Percentiles rank a stretch among this genome's conserved stretches.
Conservation (phyloP, 352 stramenopile genomes). For the Saprolegnia parasitica region DNA sequence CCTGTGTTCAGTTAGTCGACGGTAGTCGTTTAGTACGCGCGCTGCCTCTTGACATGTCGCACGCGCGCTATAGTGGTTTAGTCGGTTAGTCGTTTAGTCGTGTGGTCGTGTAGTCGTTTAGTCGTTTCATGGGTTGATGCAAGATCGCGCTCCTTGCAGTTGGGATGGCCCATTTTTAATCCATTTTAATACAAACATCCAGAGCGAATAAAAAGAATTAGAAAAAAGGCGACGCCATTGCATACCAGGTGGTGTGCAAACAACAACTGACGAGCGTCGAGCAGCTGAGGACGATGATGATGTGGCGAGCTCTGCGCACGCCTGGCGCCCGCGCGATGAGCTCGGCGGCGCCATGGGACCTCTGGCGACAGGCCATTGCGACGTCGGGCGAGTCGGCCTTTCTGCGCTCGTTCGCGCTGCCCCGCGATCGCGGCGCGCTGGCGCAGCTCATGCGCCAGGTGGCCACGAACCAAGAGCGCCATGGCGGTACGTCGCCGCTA, state of each 20-base stretch:
- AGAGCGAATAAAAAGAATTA: not conserved
- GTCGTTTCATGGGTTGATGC: not conserved
- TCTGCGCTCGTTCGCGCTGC: slow-evolving; percentile 17
- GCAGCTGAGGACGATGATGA: not conserved
- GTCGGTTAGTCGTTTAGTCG: no score
- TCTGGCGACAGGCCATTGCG: slow-evolving; percentile 19
- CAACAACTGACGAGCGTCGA: not conserved
- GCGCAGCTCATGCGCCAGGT: slow-evolving; percentile 28
- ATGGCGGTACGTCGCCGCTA: slow-evolving; percentile 10
- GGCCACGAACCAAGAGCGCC: slow-evolving; percentile 27
- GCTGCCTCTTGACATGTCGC: no score
- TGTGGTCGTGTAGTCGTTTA: no score
- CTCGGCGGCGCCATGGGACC: not conserved
- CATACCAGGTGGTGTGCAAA: not conserved
- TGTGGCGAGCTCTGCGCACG: not conserved
- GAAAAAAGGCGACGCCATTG: no score
- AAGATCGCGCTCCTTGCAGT: not conserved
- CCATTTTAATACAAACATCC: not conserved
- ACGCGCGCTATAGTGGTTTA: no score
- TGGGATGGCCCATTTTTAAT: not conserved
- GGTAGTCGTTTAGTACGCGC: no score
- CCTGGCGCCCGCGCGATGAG: no score
- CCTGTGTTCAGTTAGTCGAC: no score
- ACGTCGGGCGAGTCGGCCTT: slow-evolving; percentile 23
- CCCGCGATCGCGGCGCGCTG: slow-evolving; percentile 15